phyloP scores from a whole-genome alignment of 495 filamentous ascomycete species.

The Podospora pseudopauciseta region DNA sequence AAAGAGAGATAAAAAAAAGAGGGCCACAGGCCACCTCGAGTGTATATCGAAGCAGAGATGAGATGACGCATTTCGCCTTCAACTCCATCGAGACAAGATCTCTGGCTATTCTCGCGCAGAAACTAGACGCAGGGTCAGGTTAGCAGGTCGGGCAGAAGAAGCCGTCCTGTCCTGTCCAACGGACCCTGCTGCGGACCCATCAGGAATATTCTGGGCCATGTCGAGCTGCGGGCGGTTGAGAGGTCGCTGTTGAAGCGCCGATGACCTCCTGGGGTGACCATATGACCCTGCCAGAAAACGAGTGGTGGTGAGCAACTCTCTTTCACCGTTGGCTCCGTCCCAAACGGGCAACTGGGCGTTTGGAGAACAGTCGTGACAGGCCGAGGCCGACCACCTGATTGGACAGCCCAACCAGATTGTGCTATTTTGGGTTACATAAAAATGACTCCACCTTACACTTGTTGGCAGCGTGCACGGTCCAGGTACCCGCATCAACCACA shows the following conservation, averaged over 20 bases:
- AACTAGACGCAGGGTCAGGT: constrained; percentile 12
- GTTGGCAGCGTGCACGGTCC: constrained; percentile 4
- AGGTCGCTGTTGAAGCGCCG: constrained; percentile 22
- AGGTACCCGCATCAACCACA: background rate
- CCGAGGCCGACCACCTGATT: constrained; percentile 22
- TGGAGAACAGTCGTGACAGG: constrained; percentile 16
- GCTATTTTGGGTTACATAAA: constrained; percentile 24
- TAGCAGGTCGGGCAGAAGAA: constrained; percentile 12
- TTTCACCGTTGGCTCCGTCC: background rate
- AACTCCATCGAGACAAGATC: background rate
- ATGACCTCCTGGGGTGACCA: constrained; percentile 5
- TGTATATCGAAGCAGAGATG: constrained; percentile 17
- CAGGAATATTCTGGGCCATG: background rate
- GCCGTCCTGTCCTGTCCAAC: constrained; percentile 9
- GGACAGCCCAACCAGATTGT: constrained; percentile 11
- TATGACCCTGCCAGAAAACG: constrained; percentile 14
- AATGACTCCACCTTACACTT: background rate
- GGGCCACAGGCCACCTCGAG: background rate
- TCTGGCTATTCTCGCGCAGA: constrained; percentile 9
- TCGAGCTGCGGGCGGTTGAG: constrained; percentile 5
- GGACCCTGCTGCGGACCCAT: constrained; percentile 12
- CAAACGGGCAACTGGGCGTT: constrained; percentile 9
- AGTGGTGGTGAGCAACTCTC: constrained; percentile 19
- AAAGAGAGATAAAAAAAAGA: background rate
- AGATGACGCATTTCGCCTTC: constrained; percentile 13